Base-by-base conservation (phyloP, 1,284 basidiomycete species). In the Trichosporon sp. region DNA sequence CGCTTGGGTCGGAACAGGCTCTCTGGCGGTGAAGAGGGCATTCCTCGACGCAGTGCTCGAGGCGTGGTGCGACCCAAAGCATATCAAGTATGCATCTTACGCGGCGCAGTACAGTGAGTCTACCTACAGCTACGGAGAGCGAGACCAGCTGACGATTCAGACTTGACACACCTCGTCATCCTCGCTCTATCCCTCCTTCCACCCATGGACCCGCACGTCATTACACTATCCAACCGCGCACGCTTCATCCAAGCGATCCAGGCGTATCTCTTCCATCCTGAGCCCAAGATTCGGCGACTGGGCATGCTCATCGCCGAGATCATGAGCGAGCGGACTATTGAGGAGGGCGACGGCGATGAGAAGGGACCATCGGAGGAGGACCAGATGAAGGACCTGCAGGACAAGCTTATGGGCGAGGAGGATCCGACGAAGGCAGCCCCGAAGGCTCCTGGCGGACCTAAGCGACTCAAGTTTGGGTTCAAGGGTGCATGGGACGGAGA, bases 261-360 rank as follows among this genome's bases (percentile, higher is more conserved):
- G 9, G 80, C 81, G 6, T 95, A 94, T 73, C 87, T 96, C 46
- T 84, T 83, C 0, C 92, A 96, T 71, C 81, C 89, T 3, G 92
- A 95, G 64, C 80, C 84, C 3, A 84, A 86, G 1, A 84, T 96
- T 13, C 87, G 95, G 2, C 84, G 89, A n/a, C 89, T 92, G 69
- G 95, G 95, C 2, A 96, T 98, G 94, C 84, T 98, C 11, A 87
- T 88, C 0, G 95, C 91, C 0, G 95, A 99, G 77, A 81, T 89
- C 23, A 62, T 83, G 7, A 76, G 73, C 63, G 71, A 69, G 63
- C 70, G 69, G 23, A 81, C 75, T 7, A 58, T 60, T 13, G 61
- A 60, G 27, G 62, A 59, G 13, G 62, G 66, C 7, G 56, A 56
- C 14, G n/a, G n/a, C n/a, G 63, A 52, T 2, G 61, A 33, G 13